phyloP scores from a whole-genome alignment of 2,329 filamentous ascomycete genomes.

The Aspergillus sp. region DNA sequence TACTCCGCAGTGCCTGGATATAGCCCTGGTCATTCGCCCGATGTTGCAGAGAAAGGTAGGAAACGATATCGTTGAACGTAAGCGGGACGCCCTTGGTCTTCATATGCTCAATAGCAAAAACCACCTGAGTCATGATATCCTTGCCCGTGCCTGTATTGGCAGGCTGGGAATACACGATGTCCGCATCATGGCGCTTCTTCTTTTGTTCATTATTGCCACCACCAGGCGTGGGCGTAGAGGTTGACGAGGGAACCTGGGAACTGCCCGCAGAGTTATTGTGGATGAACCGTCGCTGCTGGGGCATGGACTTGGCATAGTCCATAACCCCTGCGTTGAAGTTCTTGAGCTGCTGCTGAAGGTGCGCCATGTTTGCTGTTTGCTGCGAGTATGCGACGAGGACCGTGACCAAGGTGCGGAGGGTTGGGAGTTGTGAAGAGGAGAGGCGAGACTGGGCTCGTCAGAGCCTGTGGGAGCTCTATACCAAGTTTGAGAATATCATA shows the following conservation, averaged over 20 bases:
- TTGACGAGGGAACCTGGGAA: conserved; percentile 48
- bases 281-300: conserved; percentile 52
- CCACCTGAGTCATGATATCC: conserved; percentile 82
- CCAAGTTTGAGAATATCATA: conserved; percentile 8
- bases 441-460: conserved; percentile 15
- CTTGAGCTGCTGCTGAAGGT: conserved; percentile 65
- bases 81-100: conserved; percentile 68
- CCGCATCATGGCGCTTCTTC: conserved; percentile 59
- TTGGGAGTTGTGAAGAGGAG: background rate
- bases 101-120: conserved; percentile 82
- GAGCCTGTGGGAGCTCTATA: conserved; percentile 16
- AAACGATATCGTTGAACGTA: conserved; percentile 72
- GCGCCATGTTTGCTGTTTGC: conserved; percentile 53
- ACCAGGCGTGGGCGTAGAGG: conserved; percentile 31
- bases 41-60: conserved; percentile 72
- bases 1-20: conserved; percentile 64
- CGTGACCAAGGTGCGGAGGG: background rate
- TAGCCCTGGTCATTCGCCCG: conserved; percentile 57
- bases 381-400: background rate
- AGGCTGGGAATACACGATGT: conserved; percentile 70
- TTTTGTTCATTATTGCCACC: conserved; percentile 44
- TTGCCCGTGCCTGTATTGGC: conserved; percentile 72
- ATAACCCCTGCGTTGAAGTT: conserved; percentile 62
- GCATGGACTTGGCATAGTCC: conserved; percentile 64
- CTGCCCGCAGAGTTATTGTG: conserved; percentile 59